Evolutionary conservation across 2,329 filamentous ascomycete genomes (phyloP).

Genomic region (Biscogniauxia sp.): DNA sequence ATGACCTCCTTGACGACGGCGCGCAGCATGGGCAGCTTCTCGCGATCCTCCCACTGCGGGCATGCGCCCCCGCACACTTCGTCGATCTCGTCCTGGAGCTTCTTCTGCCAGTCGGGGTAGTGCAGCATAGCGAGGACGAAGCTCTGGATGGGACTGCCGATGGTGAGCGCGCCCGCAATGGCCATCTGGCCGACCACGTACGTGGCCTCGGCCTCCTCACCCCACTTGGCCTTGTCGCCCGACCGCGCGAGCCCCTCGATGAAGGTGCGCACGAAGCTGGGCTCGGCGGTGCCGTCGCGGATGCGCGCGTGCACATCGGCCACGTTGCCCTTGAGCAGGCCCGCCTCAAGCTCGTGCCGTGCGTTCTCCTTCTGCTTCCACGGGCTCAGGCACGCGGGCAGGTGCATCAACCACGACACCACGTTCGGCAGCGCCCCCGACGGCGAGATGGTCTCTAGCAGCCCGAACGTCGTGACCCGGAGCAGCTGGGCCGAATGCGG

Average conservation of each 20-base stretch:
- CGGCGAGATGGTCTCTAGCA: slow-evolving; percentile 46
- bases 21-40: slow-evolving; percentile 44
- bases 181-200: slow-evolving; percentile 48
- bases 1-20: slow-evolving; percentile 52
- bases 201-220: slow-evolving; percentile 38
- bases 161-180: slow-evolving; percentile 44
- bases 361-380: slow-evolving; percentile 45
- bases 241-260: slow-evolving; percentile 29
- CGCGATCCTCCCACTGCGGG: slow-evolving; percentile 46
- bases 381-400: slow-evolving; percentile 40
- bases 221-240: slow-evolving; percentile 26
- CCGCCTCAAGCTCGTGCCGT: slow-evolving; percentile 39
- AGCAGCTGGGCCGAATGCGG: slow-evolving; percentile 39
- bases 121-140: slow-evolving; percentile 40
- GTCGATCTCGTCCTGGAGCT: slow-evolving; percentile 50
- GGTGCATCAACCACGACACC: slow-evolving; percentile 37
- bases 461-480: slow-evolving; percentile 43
- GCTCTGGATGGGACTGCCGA: slow-evolving; percentile 44
- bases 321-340: slow-evolving; percentile 38
- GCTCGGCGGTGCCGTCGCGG: slow-evolving; percentile 32
- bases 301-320: slow-evolving; percentile 35
- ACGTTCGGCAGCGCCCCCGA: slow-evolving; percentile 43
- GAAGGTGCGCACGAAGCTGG: slow-evolving; percentile 43
- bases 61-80: slow-evolving; percentile 39
- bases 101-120: slow-evolving; percentile 38